Evolutionary conservation across 2,329 filamentous ascomycete genomes (phyloP).

Genomic region (Trichophyton schoenleinii): DNA sequence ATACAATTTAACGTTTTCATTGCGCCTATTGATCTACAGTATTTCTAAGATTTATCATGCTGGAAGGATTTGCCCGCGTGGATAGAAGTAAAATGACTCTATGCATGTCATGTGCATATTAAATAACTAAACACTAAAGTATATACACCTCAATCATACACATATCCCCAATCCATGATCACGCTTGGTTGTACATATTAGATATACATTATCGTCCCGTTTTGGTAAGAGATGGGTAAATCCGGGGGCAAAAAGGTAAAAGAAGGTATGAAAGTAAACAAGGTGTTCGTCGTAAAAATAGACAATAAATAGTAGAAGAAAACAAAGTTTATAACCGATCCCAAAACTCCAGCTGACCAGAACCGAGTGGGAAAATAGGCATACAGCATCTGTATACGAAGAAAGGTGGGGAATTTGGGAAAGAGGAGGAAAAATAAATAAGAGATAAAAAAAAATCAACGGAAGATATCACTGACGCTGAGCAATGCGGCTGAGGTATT

Average conservation of each 20-base stretch:
- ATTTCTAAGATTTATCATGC: background rate
- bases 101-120: background rate
- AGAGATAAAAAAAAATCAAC: constrained; percentile 5
- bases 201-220: background rate
- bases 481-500: background rate
- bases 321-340: background rate
- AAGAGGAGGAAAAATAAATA: too few species aligned
- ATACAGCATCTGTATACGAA: constrained; percentile 9
- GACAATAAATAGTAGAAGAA: background rate
- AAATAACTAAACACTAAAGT: background rate
- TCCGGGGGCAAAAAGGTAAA: background rate
- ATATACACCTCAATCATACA: background rate
- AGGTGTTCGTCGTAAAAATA: background rate
- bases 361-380: background rate
- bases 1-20: background rate
- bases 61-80: too few species aligned
- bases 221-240: background rate
- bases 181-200: background rate
- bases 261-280: background rate
- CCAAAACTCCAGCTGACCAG: background rate
- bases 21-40: background rate
- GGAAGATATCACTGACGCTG: background rate
- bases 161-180: background rate
- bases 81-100: background rate
- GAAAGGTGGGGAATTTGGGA: constrained; percentile 7